phyloP scores from a whole-genome alignment of 352 stramenopile genomes.

The Pythium brachiatum region DNA sequence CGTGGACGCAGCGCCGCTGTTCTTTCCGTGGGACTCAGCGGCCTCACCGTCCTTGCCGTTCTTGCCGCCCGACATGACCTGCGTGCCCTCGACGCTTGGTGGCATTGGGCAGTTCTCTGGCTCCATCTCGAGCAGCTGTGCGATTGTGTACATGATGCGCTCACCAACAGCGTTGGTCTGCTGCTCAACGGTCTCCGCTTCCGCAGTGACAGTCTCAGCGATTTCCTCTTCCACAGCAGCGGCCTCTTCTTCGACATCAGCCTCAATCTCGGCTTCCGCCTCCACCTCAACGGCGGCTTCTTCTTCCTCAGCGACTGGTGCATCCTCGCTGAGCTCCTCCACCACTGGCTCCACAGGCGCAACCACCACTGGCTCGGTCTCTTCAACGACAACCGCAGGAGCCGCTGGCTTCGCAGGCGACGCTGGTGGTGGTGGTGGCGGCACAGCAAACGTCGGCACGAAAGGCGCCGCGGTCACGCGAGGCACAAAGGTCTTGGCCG shows the following conservation, averaged over 20 bases:
- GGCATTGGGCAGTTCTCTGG: constrained; percentile 53
- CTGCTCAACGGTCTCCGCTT: constrained; percentile 32
- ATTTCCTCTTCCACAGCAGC: not conserved
- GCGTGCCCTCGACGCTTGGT: constrained; percentile 42
- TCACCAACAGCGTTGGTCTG: constrained; percentile 33
- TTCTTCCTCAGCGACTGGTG: constrained; percentile 2
- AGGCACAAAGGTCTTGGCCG: constrained; percentile 59
- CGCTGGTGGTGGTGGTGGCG: constrained; percentile 23
- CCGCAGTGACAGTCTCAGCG: constrained; percentile 3
- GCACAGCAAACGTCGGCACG: constrained; percentile 28
- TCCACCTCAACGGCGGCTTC: not conserved
- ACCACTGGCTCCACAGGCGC: constrained; percentile 31
- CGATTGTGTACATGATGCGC: constrained; percentile 77
- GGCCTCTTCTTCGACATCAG: constrained; percentile 16
- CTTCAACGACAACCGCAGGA: not conserved
- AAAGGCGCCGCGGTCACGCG: constrained; percentile 29
- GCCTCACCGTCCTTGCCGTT: constrained; percentile 44
- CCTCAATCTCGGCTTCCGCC: constrained; percentile 2
- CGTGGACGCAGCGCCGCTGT: constrained; percentile 7
- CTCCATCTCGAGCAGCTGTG: constrained; percentile 71
- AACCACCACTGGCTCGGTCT: not conserved
- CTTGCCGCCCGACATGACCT: constrained; percentile 43
- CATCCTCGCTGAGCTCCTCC: constrained; percentile 26
- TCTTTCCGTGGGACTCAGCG: constrained; percentile 20
- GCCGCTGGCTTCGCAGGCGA: constrained; percentile 9